A percentile compares a stretch with the other conserved stretches of the same genome.
phyloP scores from a whole-genome alignment of 78 protist species.

The Guillardia theta region DNA sequence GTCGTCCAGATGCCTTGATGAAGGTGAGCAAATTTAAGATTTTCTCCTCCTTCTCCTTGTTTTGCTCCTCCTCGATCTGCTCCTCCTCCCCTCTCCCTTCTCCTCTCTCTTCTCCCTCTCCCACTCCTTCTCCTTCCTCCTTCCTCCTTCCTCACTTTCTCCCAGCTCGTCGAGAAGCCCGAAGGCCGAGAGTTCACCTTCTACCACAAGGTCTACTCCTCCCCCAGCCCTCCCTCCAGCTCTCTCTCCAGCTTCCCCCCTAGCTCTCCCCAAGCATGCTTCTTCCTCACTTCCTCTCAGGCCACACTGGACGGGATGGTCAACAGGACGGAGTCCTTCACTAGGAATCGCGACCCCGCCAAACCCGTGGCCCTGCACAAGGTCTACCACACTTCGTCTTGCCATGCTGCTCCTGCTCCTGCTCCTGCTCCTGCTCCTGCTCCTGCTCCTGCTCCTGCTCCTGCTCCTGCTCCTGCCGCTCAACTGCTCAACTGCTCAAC shows the following conservation, averaged over 20 bases:
- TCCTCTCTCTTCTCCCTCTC: no score
- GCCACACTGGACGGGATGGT: neutral
- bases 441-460: neutral
- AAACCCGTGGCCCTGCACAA: neutral
- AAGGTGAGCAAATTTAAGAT: no score
- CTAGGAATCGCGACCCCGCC: neutral
- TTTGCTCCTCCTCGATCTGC: no score
- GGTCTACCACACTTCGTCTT: neutral
- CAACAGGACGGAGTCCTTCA: neutral
- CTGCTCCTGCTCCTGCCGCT: neutral
- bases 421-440: neutral
- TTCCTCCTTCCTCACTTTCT: no score
- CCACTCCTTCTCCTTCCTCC: no score
- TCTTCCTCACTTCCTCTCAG: no score
- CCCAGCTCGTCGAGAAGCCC: neutral
- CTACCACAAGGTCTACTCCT: conserved; percentile 25
- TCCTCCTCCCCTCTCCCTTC: no score
- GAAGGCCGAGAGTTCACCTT: neutral
- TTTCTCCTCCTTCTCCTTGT: no score
- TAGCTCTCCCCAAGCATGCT: no score
- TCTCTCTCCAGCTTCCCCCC: no score
- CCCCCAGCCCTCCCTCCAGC: no score
- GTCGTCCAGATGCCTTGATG: neutral
- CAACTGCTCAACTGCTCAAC: neutral
- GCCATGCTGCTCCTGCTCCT: neutral